phyloP scores from a whole-genome alignment of 129 eudicot genomes.

The Chrysanthemum seticuspe region DNA sequence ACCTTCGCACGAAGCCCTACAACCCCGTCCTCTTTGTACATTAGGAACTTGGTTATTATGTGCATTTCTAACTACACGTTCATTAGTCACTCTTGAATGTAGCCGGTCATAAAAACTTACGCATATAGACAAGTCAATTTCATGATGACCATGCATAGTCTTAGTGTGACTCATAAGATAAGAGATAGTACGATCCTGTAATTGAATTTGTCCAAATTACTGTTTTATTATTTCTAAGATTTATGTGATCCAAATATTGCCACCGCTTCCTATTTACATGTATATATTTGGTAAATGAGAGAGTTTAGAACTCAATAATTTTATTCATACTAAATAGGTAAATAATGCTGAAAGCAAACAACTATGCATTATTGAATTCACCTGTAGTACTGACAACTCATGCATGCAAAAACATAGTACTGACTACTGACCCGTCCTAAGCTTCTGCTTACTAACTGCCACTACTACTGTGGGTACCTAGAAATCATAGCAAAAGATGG shows the following conservation, averaged over 20 bases:
- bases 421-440: constrained; percentile 19
- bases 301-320: constrained; percentile 1
- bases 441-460: not conserved
- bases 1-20: not conserved
- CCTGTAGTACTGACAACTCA: constrained; percentile 21
- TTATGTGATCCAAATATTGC: constrained; percentile 12
- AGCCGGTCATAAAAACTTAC: not conserved
- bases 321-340: not conserved
- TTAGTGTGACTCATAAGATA: not conserved
- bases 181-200: not conserved
- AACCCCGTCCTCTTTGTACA: not conserved
- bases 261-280: constrained; percentile 8
- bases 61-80: not conserved
- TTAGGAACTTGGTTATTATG: not conserved
- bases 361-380: constrained; percentile 17
- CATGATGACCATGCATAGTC: constrained; percentile 1
- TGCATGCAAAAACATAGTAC: constrained; percentile 30
- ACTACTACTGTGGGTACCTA: not conserved
- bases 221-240: not conserved
- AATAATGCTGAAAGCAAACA: constrained; percentile 22
- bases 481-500: not conserved
- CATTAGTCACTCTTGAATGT: not conserved
- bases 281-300: constrained; percentile 3
- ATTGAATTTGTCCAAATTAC: not conserved
- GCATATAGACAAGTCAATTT: not conserved